Evolutionary conservation across 805 yeast species (phyloP).

Genomic region (Lipomyces yamanashiensis): DNA sequence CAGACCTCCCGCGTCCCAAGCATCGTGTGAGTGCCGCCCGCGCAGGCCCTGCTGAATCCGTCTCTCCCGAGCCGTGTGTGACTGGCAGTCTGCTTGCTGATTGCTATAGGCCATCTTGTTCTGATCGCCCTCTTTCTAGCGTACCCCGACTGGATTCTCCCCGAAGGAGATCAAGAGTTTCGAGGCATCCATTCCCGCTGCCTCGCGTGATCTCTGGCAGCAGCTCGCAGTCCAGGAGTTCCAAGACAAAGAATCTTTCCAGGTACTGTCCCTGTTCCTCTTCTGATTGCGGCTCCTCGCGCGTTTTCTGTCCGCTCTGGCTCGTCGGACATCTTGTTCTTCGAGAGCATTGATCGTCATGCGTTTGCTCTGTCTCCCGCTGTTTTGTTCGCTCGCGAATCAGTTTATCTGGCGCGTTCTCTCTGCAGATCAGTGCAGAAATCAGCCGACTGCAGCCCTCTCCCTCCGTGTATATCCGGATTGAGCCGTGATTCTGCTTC

Average conservation of each 20-base stretch:
- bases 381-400: background rate
- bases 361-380: background rate
- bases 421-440: no score
- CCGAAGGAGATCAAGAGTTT: constrained; percentile 85
- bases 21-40: constrained; percentile 25
- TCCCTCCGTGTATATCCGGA: no score
- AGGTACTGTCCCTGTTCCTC: constrained; percentile 24
- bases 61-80: background rate
- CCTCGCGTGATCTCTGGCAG: constrained; percentile 78
- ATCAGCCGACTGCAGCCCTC: no score
- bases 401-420: no score
- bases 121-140: constrained; percentile 42
- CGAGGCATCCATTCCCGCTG: constrained; percentile 79
- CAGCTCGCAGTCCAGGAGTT: constrained; percentile 64
- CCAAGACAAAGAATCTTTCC: constrained; percentile 57
- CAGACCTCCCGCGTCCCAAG: constrained; percentile 30
- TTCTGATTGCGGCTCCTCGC: background rate
- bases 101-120: background rate
- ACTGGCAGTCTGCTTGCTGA: background rate
- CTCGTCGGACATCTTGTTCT: background rate
- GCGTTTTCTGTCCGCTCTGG: background rate
- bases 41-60: background rate
- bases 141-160: constrained; percentile 88
- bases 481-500: no score
- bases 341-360: background rate